These are phyloP conservation scores for Suillus variegatus DNA, from an alignment of 768 basidiomycete species.

Conservation along the genomic window DNA sequence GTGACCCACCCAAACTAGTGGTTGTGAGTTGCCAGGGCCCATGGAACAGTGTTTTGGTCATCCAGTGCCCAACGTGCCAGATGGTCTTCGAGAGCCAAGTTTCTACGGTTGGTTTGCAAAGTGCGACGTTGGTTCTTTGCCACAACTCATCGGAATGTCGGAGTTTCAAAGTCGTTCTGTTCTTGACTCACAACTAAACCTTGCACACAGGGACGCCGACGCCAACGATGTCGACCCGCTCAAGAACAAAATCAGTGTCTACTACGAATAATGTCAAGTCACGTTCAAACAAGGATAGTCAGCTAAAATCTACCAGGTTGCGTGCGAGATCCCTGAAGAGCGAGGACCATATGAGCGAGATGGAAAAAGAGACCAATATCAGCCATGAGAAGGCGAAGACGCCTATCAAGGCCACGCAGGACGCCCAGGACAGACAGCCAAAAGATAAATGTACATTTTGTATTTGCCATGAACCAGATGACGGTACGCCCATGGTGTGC, in stretches of 20 bases:
- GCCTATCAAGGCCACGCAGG: slow-evolving; percentile 19
- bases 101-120: neutral
- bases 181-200: slow-evolving; percentile 23
- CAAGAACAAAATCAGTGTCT: slow-evolving; percentile 42
- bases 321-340: slow-evolving; percentile 22
- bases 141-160: slow-evolving; percentile 25
- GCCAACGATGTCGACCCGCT: slow-evolving; percentile 45
- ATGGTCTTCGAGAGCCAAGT: neutral
- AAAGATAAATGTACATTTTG: slow-evolving; percentile 46
- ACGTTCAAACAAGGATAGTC: slow-evolving; percentile 3
- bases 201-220: slow-evolving; percentile 3
- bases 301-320: slow-evolving; percentile 10
- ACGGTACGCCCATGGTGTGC: slow-evolving; percentile 80
- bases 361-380: slow-evolving; percentile 34
- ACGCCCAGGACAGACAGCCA: slow-evolving; percentile 19
- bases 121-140: slow-evolving; percentile 15
- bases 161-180: slow-evolving; percentile 34
- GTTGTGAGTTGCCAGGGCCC: neutral
- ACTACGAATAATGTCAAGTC: slow-evolving; percentile 15
- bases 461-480: slow-evolving; percentile 66
- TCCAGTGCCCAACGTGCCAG: neutral
- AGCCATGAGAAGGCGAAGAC: slow-evolving; percentile 25
- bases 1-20: neutral
- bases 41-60: neutral
- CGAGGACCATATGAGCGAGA: slow-evolving; percentile 25